These are phyloP conservation scores for Oemleria cerasiformis DNA, from an alignment of 306 rosid genomes.

Conservation along the genomic window DNA sequence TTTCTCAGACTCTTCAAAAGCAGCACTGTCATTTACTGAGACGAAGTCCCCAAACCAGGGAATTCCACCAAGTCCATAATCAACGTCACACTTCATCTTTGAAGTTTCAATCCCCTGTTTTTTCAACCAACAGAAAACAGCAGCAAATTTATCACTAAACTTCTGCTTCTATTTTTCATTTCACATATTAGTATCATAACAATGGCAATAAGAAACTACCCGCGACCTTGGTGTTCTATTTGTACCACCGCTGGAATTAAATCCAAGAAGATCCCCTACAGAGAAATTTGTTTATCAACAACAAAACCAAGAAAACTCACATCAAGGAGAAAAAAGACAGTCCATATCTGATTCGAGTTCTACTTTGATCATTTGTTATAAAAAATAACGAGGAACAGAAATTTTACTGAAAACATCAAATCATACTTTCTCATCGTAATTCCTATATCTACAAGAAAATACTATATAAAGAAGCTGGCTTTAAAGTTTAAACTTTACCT, in stretches of 20 bases:
- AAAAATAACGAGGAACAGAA: too few relatives aligned
- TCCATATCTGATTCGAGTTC: neutral
- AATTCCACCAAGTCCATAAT: conserved; percentile 44
- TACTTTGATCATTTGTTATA: neutral
- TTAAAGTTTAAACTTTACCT: conserved; percentile 34
- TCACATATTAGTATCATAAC: conserved; percentile 22
- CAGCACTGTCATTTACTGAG: conserved; percentile 45
- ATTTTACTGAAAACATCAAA: neutral
- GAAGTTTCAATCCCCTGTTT: conserved; percentile 49
- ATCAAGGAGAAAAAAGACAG: neutral
- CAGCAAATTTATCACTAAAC: conserved; percentile 24
- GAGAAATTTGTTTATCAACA: conserved; percentile 1
- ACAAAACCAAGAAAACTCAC: too few relatives aligned
- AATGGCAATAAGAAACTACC: conserved; percentile 58
- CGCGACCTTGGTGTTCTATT: conserved; percentile 60
- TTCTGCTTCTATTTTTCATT: conserved; percentile 14
- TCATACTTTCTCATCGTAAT: neutral
- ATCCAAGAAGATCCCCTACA: conserved; percentile 48
- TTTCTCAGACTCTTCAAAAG: conserved; percentile 33
- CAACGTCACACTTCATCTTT: conserved; percentile 43
- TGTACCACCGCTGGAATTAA: conserved; percentile 31
- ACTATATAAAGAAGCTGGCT: neutral
- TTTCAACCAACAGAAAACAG: conserved; percentile 10
- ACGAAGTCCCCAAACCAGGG: conserved; percentile 56
- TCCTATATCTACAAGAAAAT: neutral